A percentile compares a stretch with the other conserved stretches of the same genome.
Evolutionary conservation across 768 basidiomycete species (phyloP).

Genomic region (Macrolepiota fuliginosa): DNA sequence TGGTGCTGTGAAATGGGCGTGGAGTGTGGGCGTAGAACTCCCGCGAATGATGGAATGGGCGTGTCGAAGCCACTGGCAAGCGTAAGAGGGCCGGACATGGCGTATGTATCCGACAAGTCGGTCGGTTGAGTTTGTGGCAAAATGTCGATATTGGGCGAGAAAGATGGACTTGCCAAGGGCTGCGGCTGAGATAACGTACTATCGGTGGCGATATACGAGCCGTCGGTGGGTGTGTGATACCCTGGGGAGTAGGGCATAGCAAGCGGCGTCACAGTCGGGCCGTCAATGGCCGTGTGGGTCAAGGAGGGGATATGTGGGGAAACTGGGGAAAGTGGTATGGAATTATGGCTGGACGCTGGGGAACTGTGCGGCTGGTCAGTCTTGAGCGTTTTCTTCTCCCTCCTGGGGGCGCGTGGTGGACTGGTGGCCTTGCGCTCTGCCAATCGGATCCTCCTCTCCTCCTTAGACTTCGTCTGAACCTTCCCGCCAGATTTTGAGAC

Average conservation of each 20-base stretch:
- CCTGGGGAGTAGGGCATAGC: not conserved
- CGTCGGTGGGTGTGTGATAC: not conserved
- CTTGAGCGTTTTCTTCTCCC: not conserved
- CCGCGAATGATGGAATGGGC: not conserved
- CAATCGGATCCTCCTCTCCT: constrained; percentile 2
- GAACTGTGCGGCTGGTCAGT: not conserved
- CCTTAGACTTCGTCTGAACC: constrained; percentile 2
- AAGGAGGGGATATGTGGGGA: not conserved
- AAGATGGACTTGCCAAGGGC: not conserved
- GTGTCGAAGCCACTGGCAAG: not conserved
- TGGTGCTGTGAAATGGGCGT: not conserved
- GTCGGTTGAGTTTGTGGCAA: not conserved
- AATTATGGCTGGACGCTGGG: not conserved
- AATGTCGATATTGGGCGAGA: not conserved
- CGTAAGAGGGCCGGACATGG: not conserved
- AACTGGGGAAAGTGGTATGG: not conserved
- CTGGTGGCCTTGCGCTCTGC: constrained; percentile 1
- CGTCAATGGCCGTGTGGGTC: not conserved
- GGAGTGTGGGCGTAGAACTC: not conserved
- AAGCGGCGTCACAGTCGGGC: not conserved
- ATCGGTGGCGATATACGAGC: not conserved
- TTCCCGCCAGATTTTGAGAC: constrained; percentile 9
- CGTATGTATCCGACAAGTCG: not conserved
- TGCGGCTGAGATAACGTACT: not conserved
- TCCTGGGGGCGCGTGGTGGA: not conserved